Conservation (phyloP, 2,329 filamentous ascomycete species). For the Phyllosticta paracitricarpa region DNA sequence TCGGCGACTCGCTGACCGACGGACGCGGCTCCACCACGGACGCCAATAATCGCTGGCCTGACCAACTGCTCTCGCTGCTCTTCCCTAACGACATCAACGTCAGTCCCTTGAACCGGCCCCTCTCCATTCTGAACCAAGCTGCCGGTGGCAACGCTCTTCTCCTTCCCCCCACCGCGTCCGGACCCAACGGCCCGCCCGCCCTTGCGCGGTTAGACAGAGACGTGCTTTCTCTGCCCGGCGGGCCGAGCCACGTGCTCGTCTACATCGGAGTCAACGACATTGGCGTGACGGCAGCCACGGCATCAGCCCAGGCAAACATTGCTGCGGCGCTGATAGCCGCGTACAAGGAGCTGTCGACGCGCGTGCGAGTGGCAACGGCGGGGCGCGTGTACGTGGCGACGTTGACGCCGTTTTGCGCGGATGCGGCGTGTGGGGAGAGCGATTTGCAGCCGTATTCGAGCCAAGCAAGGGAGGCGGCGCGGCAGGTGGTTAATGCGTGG, state of each 20-base stretch:
- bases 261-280: conserved; percentile 65
- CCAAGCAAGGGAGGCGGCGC: conserved; percentile 42
- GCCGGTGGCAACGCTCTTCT: conserved; percentile 57
- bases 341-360: conserved; percentile 47
- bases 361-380: conserved; percentile 33
- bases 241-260: conserved; percentile 39
- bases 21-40: conserved; percentile 51
- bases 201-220: conserved; percentile 55
- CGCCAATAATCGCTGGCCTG: conserved; percentile 43
- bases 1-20: conserved; percentile 58
- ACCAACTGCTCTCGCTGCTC: conserved; percentile 14
- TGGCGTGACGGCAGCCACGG: conserved; percentile 39
- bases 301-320: conserved; percentile 36
- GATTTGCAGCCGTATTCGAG: conserved; percentile 44
- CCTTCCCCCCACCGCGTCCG: conserved; percentile 21
- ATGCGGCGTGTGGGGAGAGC: conserved; percentile 16
- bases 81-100: conserved; percentile 33
- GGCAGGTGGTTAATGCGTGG: conserved; percentile 51
- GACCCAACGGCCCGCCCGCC: conserved; percentile 49
- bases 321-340: conserved; percentile 46
- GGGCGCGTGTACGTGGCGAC: conserved; percentile 48
- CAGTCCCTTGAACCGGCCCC: conserved; percentile 23
- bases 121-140: conserved; percentile 54
- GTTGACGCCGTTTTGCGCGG: conserved; percentile 53
- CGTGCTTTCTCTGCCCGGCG: conserved; percentile 46